These are phyloP conservation scores for Dactylonectria estremocensis DNA, from an alignment of 2,329 filamentous ascomycete species.

Conservation along the genomic window DNA sequence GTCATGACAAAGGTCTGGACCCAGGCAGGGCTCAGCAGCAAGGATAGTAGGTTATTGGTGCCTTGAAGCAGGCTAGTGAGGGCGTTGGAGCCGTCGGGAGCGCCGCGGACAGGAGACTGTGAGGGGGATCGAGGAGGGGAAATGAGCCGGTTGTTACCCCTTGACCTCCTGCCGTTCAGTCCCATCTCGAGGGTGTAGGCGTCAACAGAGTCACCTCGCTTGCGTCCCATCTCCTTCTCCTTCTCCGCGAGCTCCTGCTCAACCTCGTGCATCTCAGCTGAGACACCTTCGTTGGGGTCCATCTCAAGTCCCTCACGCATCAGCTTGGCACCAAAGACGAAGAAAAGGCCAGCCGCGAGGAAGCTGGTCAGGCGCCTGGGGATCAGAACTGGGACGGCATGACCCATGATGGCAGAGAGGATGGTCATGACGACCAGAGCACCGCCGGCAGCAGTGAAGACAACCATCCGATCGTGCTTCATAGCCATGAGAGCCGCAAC, in stretches of 20 bases:
- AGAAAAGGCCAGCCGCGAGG: constrained; percentile 86
- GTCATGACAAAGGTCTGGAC: constrained; percentile 99
- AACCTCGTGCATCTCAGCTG: constrained; percentile 98
- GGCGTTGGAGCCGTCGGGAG: constrained; percentile 61
- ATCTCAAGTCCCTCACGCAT: constrained; percentile 90
- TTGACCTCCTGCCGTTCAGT: constrained; percentile 77
- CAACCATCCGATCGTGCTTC: constrained; percentile 93
- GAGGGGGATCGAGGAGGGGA: constrained; percentile 86
- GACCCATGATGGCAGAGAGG: constrained; percentile 91
- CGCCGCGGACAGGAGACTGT: constrained; percentile 77
- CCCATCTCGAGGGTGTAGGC: constrained; percentile 88
- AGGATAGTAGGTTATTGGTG: constrained; percentile 86
- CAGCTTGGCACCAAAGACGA: constrained; percentile 89
- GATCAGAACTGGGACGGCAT: constrained; percentile 90
- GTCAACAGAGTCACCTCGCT: constrained; percentile 75
- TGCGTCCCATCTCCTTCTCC: constrained; percentile 80
- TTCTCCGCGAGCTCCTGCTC: constrained; percentile 95
- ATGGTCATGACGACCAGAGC: constrained; percentile 96
- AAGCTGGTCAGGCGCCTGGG: constrained; percentile 93
- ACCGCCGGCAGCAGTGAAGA: constrained; percentile 95
- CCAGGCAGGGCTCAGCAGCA: constrained; percentile 95
- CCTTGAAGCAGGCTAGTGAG: constrained; percentile 69
- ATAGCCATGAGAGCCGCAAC: constrained; percentile 99
- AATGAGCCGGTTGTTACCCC: constrained; percentile 83
- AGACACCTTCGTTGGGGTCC: constrained; percentile 89